Conservation (phyloP, 768 basidiomycete genomes). For the Lactarius evosmus region DNA sequence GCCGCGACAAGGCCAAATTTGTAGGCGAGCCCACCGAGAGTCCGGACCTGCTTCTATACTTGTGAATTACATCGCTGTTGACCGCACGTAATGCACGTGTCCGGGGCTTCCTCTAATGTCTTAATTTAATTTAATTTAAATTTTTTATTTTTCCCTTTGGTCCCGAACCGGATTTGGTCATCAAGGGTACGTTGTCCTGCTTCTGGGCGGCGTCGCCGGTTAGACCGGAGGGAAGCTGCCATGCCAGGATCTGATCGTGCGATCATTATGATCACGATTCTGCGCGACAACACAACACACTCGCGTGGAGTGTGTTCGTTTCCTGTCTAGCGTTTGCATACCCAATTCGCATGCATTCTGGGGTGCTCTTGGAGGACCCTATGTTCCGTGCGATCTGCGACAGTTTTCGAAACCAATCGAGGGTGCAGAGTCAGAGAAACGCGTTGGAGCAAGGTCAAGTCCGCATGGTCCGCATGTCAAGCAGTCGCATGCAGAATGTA, state of each 20-base stretch:
- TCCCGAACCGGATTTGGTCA: conserved; percentile 13
- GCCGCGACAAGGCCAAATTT: conserved; percentile 19
- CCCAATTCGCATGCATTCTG: not conserved
- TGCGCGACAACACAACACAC: not conserved
- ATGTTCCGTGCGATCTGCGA: conserved; percentile 4
- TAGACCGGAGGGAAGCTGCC: conserved; percentile 11
- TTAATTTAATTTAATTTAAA: not conserved
- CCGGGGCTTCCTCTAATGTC: conserved; percentile 10
- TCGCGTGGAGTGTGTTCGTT: not conserved
- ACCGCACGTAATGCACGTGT: conserved; percentile 1
- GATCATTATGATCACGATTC: not conserved
- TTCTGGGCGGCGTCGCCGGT: conserved; percentile 8
- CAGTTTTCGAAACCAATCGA: conserved; percentile 17
- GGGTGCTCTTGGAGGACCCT: not conserved
- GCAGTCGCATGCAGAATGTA: conserved; percentile 4
- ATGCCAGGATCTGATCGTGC: conserved; percentile 10
- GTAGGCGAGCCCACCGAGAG: conserved; percentile 6
- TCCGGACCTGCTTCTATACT: conserved; percentile 14
- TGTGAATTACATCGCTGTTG: not conserved
- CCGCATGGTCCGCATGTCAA: conserved; percentile 12
- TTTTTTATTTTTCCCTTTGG: not conserved
- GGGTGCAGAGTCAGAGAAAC: conserved; percentile 8
- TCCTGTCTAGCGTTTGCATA: not conserved
- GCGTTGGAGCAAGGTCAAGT: conserved; percentile 8
- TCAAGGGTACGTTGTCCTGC: not conserved